Conservation (phyloP, 2,329 filamentous ascomycete genomes). For the Periconia digitata region DNA sequence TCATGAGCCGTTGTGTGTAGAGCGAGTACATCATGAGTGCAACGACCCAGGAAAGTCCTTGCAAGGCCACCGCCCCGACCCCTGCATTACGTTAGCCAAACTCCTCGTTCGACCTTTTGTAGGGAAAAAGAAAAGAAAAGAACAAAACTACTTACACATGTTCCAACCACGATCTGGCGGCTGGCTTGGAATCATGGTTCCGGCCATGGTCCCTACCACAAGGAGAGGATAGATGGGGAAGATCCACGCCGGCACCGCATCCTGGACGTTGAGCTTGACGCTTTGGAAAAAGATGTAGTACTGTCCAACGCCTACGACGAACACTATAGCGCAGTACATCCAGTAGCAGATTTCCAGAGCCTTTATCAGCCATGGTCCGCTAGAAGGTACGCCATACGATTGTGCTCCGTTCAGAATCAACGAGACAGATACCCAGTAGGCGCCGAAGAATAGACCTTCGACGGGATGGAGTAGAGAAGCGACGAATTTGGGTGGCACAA, state of each 20-base stretch:
- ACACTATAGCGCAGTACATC: slow-evolving; percentile 62
- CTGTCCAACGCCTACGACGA: slow-evolving; percentile 62
- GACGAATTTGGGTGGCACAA: slow-evolving; percentile 58
- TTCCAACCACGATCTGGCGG: slow-evolving; percentile 41
- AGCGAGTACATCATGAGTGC: slow-evolving; percentile 70
- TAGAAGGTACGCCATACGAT: slow-evolving; percentile 61
- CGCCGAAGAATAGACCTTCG: slow-evolving; percentile 72
- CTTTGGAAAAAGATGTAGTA: slow-evolving; percentile 35
- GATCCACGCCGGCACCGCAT: slow-evolving; percentile 41
- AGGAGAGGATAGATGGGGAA: slow-evolving; percentile 29
- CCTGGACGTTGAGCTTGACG: slow-evolving; percentile 31
- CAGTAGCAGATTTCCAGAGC: slow-evolving; percentile 67
- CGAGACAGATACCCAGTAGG: slow-evolving; percentile 67
- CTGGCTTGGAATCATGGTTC: slow-evolving; percentile 39
- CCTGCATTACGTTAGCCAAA: too few relatives aligned
- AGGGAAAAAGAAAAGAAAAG: slow-evolving; percentile 8
- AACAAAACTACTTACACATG: too few relatives aligned
- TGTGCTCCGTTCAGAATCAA: slow-evolving; percentile 68
- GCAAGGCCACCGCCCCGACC: slow-evolving; percentile 64
- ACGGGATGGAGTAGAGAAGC: slow-evolving; percentile 62
- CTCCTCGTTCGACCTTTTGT: too few relatives aligned
- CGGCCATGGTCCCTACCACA: slow-evolving; percentile 43
- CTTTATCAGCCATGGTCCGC: slow-evolving; percentile 56
- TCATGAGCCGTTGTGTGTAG: slow-evolving; percentile 70
- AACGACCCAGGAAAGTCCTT: slow-evolving; percentile 68